These are phyloP conservation scores for Yueomyces sp. DNA, from an alignment of 805 yeast species.

Conservation along the genomic window DNA sequence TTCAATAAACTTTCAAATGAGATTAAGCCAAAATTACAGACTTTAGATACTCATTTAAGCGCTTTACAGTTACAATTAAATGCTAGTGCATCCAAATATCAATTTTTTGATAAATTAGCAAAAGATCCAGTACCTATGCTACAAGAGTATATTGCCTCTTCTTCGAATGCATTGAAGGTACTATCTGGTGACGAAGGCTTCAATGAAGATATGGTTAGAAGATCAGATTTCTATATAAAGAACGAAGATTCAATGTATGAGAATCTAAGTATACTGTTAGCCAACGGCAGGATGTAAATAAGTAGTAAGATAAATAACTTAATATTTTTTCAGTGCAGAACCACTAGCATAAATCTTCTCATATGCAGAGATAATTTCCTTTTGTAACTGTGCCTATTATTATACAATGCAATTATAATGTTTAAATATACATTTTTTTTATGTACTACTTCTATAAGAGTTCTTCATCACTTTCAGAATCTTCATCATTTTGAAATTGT, in stretches of 20 bases:
- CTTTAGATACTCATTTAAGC: conserved; percentile 30
- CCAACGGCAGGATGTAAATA: conserved; percentile 23
- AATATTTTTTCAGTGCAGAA: no score
- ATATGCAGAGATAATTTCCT: no score
- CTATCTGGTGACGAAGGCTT: conserved; percentile 82
- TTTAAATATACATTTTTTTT: no score
- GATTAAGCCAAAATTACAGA: conserved; percentile 28
- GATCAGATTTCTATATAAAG: conserved; percentile 55
- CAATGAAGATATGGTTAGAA: conserved; percentile 78
- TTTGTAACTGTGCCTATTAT: no score
- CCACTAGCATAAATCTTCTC: no score
- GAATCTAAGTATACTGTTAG: conserved; percentile 62
- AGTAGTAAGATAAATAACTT: no score
- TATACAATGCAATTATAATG: no score
- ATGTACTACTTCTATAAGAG: not conserved
- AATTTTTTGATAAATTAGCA: conserved; percentile 61
- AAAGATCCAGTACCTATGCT: conserved; percentile 69
- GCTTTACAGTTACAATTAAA: conserved; percentile 38
- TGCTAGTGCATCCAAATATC: conserved; percentile 48
- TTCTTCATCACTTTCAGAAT: conserved; percentile 17
- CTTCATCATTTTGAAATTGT: conserved; percentile 9
- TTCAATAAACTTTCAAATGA: conserved; percentile 18
- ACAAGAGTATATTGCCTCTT: conserved; percentile 62
- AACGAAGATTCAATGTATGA: conserved; percentile 66
- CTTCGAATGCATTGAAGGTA: conserved; percentile 73